Conservation (phyloP, 1,284 basidiomycete species). For the Heliocybe sulcata region DNA sequence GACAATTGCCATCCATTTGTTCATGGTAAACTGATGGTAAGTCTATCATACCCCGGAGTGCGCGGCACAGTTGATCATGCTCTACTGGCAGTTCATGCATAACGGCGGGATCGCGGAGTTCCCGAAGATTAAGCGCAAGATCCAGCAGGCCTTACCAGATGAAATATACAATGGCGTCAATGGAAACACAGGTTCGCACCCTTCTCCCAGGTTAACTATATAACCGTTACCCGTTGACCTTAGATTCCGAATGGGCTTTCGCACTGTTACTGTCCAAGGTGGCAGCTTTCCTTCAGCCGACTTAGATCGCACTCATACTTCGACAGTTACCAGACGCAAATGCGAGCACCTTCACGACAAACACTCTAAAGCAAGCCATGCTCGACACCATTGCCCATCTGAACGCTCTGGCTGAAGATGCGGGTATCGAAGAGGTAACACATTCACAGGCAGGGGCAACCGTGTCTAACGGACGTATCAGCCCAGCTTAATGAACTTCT, state of each 20-base stretch:
- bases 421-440: slow-evolving; percentile 60
- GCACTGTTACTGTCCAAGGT: slow-evolving; percentile 86
- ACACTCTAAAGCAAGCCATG: slow-evolving; percentile 74
- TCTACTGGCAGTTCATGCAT: slow-evolving; percentile 79
- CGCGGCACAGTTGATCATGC: neutral
- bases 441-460: slow-evolving; percentile 8
- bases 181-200: slow-evolving; percentile 77
- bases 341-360: slow-evolving; percentile 59
- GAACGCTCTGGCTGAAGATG: slow-evolving; percentile 72
- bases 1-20: slow-evolving; percentile 95
- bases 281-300: neutral
- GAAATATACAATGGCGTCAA: slow-evolving; percentile 80
- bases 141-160: slow-evolving; percentile 74
- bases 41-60: slow-evolving; percentile 11
- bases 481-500: slow-evolving; percentile 94
- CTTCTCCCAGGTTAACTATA: neutral
- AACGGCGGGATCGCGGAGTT: slow-evolving; percentile 89
- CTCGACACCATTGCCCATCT: slow-evolving; percentile 75
- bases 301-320: slow-evolving; percentile 4
- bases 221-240: neutral
- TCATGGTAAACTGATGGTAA: slow-evolving; percentile 83
- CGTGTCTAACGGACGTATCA: slow-evolving; percentile 21
- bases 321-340: slow-evolving; percentile 73
- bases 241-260: slow-evolving; percentile 95
- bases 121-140: slow-evolving; percentile 66